Conservation (phyloP, 2,329 filamentous ascomycete genomes). For the Ophiostoma populinum region DNA sequence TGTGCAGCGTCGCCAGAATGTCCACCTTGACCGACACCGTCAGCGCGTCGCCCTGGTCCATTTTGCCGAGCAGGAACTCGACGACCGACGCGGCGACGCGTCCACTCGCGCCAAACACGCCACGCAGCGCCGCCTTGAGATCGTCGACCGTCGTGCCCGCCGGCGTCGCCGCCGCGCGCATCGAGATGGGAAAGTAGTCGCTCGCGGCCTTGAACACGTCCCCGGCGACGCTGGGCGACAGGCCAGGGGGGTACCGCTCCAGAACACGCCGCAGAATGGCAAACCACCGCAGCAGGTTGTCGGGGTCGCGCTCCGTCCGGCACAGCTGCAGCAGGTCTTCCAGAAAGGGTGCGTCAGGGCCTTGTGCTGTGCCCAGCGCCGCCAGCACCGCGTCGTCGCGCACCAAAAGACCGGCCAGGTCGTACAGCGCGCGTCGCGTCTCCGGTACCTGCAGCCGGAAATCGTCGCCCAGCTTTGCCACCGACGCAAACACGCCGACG, state of each 20-base stretch:
- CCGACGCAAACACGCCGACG: slow-evolving; percentile 29
- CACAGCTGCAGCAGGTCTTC: slow-evolving; percentile 32
- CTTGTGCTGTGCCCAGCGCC: slow-evolving; percentile 26
- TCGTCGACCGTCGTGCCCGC: slow-evolving; percentile 37
- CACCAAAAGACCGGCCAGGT: slow-evolving; percentile 28
- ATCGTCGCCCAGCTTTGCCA: slow-evolving; percentile 36
- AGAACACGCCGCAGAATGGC: slow-evolving; percentile 29
- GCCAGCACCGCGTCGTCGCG: slow-evolving; percentile 14
- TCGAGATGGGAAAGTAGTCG: slow-evolving; percentile 42
- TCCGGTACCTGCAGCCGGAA: slow-evolving; percentile 34
- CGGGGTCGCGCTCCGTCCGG: slow-evolving; percentile 36
- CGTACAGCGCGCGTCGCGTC: slow-evolving; percentile 35
- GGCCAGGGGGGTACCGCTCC: slow-evolving; percentile 20
- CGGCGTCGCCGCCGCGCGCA: slow-evolving; percentile 31
- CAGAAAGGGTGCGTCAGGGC: slow-evolving; percentile 28
- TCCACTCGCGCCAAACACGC: slow-evolving; percentile 35
- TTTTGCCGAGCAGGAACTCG: slow-evolving; percentile 36
- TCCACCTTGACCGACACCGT: slow-evolving; percentile 43
- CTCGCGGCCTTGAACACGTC: slow-evolving; percentile 38
- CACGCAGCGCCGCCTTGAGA: slow-evolving; percentile 33
- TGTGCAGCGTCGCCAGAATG: slow-evolving; percentile 36
- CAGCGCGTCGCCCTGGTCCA: slow-evolving; percentile 41
- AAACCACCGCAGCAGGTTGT: slow-evolving; percentile 41
- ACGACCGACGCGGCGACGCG: slow-evolving; percentile 28
- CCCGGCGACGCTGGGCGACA: slow-evolving; percentile 26